These are phyloP conservation scores for Mercurialis annua DNA, from an alignment of 345 rosid genomes.

Conservation along the genomic window DNA sequence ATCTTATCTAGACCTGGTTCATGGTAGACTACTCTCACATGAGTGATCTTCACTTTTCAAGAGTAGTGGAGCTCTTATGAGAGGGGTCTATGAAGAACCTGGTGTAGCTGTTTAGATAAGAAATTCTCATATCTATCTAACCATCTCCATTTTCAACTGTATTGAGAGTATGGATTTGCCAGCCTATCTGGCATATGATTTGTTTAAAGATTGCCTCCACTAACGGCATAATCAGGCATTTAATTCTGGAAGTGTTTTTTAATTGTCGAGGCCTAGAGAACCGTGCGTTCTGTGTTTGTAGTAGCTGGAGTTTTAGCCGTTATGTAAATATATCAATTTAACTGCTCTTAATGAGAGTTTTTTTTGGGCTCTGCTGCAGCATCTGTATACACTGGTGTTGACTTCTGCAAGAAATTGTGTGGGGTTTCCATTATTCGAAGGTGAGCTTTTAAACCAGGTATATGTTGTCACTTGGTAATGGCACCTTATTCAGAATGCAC, in stretches of 20 bases:
- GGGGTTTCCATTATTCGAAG: constrained; percentile 96
- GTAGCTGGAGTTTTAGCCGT: not conserved
- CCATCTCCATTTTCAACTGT: not conserved
- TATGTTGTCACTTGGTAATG: constrained; percentile 19
- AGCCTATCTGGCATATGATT: not conserved
- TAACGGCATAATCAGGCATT: not conserved
- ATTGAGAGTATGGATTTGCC: not conserved
- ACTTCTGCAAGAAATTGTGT: constrained; percentile 97
- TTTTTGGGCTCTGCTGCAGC: constrained; percentile 45
- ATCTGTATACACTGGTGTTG: constrained; percentile 84
- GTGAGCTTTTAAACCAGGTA: constrained; percentile 56
- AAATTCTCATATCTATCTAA: too few relatives aligned
- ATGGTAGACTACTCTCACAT: too few relatives aligned
- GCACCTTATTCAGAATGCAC: constrained; percentile 2
- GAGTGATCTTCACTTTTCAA: too few relatives aligned
- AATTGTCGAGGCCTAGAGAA: not conserved
- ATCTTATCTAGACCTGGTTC: too few relatives aligned
- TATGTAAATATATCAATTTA: not conserved
- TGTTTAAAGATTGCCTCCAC: not conserved
- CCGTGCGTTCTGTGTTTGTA: not conserved
- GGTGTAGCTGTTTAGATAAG: too few relatives aligned
- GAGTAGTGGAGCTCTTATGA: too few relatives aligned
- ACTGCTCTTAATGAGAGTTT: not conserved
- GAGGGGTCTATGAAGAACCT: too few relatives aligned
- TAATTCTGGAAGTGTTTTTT: not conserved